These are phyloP conservation scores for Alloascoidea hylecoeti DNA, from an alignment of 805 yeast genomes.

Conservation along the genomic window DNA sequence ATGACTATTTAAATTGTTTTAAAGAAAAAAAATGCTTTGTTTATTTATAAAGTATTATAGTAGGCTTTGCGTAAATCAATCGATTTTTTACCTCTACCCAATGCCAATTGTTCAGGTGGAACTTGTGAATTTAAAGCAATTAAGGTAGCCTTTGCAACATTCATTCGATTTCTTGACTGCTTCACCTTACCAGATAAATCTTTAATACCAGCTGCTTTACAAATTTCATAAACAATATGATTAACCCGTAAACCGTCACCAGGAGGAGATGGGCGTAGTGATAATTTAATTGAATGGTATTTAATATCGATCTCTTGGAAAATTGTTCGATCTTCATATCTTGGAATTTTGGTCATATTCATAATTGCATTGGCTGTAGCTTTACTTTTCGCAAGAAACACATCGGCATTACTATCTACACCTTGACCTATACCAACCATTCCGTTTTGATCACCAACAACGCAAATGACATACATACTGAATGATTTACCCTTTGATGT, in stretches of 20 bases:
- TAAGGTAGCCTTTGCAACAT: constrained; percentile 78
- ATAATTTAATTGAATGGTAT: constrained; percentile 75
- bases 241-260: constrained; percentile 91
- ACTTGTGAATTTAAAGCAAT: constrained; percentile 76
- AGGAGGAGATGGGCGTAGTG: constrained; percentile 76
- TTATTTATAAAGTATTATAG: constrained; percentile 32
- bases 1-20: too few species aligned
- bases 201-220: constrained; percentile 87
- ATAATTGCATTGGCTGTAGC: constrained; percentile 93
- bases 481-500: constrained; percentile 86
- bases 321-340: constrained; percentile 86
- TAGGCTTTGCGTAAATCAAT: constrained; percentile 87
- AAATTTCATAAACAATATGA: constrained; percentile 78
- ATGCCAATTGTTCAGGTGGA: constrained; percentile 76
- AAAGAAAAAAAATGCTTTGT: too few species aligned
- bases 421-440: constrained; percentile 95
- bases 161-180: constrained; percentile 89
- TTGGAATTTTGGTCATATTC: constrained; percentile 66
- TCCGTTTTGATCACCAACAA: constrained; percentile 89
- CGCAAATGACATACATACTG: constrained; percentile 68
- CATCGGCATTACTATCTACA: constrained; percentile 42
- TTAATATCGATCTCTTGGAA: constrained; percentile 72
- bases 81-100: constrained; percentile 87
- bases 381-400: constrained; percentile 63
- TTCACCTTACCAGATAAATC: constrained; percentile 87